phyloP scores from a whole-genome alignment of 176 grass and related monocot genomes.

The Lolium rigidum region DNA sequence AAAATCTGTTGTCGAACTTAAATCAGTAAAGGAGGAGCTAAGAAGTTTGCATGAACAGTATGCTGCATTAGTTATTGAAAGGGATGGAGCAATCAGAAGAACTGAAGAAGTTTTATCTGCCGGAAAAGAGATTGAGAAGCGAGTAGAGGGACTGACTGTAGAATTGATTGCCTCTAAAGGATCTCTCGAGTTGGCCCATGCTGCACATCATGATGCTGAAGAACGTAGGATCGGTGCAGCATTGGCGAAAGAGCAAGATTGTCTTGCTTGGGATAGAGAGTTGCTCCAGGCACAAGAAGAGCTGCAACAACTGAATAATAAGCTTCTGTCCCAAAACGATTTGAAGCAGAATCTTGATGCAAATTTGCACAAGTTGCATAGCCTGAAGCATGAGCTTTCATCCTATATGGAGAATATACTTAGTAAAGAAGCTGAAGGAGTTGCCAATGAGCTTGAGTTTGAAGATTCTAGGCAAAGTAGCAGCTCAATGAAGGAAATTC shows the following conservation, averaged over 20 bases:
- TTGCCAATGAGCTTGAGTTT: conserved; percentile 41
- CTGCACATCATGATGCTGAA: conserved; percentile 87
- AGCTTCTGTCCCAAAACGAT: conserved; percentile 60
- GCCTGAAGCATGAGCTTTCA: conserved; percentile 72
- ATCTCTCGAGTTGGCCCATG: conserved; percentile 82
- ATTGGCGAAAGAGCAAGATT: conserved; percentile 77
- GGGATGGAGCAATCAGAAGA: conserved; percentile 64
- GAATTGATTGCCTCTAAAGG: conserved; percentile 80
- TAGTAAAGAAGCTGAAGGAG: conserved; percentile 60
- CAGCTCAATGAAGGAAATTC: conserved; percentile 46
- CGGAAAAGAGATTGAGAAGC: conserved; percentile 66
- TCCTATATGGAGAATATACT: conserved; percentile 63
- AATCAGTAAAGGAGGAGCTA: conserved; percentile 57
- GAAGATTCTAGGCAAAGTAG: conserved; percentile 48
- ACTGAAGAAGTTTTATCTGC: conserved; percentile 62
- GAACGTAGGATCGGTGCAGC: conserved; percentile 72
- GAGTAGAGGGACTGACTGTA: conserved; percentile 74
- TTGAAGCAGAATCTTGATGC: conserved; percentile 62
- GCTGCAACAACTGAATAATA: conserved; percentile 61
- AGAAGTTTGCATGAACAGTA: conserved; percentile 60
- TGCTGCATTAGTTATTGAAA: conserved; percentile 61
- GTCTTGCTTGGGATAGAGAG: conserved; percentile 71
- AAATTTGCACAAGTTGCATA: conserved; percentile 58
- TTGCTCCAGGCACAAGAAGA: conserved; percentile 75
- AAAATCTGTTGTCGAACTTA: conserved; percentile 65